These are phyloP conservation scores for Cichorium intybus DNA, from an alignment of 140 eudicot genomes.

Conservation along the genomic window DNA sequence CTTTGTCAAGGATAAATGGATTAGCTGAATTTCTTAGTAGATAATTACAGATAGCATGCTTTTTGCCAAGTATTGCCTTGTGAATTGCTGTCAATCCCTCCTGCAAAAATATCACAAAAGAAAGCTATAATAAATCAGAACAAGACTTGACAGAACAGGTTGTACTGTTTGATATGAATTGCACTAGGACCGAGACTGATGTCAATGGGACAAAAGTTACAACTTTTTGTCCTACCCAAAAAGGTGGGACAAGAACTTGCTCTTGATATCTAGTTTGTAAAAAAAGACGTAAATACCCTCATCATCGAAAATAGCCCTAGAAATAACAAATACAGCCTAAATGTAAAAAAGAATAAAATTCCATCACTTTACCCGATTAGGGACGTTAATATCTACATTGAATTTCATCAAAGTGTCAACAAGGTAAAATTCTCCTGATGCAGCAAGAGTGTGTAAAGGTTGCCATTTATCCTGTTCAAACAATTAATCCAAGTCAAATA, in stretches of 20 bases:
- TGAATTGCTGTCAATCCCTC: slow-evolving; percentile 87
- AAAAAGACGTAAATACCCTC: neutral
- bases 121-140: no score
- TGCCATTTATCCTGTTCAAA: slow-evolving; percentile 79
- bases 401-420: slow-evolving; percentile 67
- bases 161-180: no score
- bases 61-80: slow-evolving; percentile 81
- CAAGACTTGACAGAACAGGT: no score
- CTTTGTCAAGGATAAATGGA: slow-evolving; percentile 86
- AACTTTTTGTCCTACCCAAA: no score
- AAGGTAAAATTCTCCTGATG: slow-evolving; percentile 91
- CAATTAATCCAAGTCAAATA: slow-evolving; percentile 8
- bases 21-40: slow-evolving; percentile 89
- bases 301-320: neutral
- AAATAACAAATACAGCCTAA: no score
- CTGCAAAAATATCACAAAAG: slow-evolving; percentile 36
- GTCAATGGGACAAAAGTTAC: no score
- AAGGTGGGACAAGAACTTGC: no score
- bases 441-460: slow-evolving; percentile 85
- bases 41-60: slow-evolving; percentile 78
- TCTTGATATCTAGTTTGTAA: no score
- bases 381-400: slow-evolving; percentile 54
- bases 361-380: slow-evolving; percentile 51
- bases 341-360: neutral
- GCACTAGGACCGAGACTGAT: no score